Percentiles rank a stretch among this genome's conserved stretches.
phyloP scores from a whole-genome alignment of 352 stramenopile genomes.

The Phytopythium kandeliae region DNA sequence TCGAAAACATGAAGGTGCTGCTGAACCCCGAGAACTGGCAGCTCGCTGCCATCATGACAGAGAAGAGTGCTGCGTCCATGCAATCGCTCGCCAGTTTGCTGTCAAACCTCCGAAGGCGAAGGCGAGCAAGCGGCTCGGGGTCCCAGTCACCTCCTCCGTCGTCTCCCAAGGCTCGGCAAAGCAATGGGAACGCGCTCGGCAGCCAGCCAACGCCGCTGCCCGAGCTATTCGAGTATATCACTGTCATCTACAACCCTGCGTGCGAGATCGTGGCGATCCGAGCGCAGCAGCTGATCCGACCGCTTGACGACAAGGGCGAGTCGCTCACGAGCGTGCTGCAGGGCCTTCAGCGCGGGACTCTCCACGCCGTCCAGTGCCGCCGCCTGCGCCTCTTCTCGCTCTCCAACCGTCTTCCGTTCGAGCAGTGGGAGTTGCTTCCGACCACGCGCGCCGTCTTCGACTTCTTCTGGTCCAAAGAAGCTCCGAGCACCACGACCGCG shows the following conservation, averaged over 20 bases:
- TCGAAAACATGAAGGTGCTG: conserved; percentile 54
- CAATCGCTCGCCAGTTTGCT: conserved; percentile 12
- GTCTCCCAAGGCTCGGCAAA: not conserved
- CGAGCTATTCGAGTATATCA: conserved; percentile 50
- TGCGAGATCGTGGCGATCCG: conserved; percentile 50
- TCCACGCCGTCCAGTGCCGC: conserved; percentile 32
- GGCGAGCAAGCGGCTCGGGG: not conserved
- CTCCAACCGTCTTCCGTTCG: conserved; percentile 38
- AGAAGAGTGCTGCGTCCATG: conserved; percentile 5
- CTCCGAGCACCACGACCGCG: not conserved
- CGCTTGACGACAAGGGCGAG: conserved; percentile 22
- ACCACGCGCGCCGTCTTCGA: conserved; percentile 28
- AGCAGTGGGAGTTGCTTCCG: conserved; percentile 38
- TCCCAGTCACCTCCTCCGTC: not conserved
- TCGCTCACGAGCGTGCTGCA: conserved; percentile 27
- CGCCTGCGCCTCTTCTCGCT: conserved; percentile 48
- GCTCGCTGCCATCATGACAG: conserved; percentile 28
- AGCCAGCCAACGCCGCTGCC: not conserved
- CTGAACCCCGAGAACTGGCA: conserved; percentile 45
- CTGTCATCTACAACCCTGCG: conserved; percentile 29
- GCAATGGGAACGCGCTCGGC: not conserved
- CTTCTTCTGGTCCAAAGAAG: conserved; percentile 25
- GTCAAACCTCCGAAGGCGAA: not conserved
- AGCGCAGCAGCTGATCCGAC: conserved; percentile 46
- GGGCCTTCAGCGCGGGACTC: conserved; percentile 17